Base-by-base conservation (phyloP, 345 rosid species). In the Cardiospermum halicacabum region DNA sequence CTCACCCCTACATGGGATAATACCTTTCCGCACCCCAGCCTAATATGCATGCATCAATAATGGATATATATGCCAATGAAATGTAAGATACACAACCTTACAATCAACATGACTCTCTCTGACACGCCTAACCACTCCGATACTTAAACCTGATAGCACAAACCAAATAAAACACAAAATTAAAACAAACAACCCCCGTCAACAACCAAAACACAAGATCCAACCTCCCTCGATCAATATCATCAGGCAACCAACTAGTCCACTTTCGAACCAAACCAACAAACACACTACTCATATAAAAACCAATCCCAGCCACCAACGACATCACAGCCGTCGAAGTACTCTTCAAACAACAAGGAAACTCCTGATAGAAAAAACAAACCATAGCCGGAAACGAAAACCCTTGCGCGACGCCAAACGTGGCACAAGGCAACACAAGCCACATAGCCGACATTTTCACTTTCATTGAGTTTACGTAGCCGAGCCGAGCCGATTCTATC, bases 171-270 rank as follows among this genome's bases (percentile, higher is more conserved):
- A 58, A 70, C 2, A 62, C 62, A 24, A 70, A 70, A 51, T 70
- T 70, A 8, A 49, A 22, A 1, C 7, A 58, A 5, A 60, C 65
- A 4, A 72, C 13, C 4, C 43, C 60, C 5, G 21, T 56, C 54
- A 58, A 25, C n/a, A 54, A 19, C 65, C 71, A 72, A 43, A 7
- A 71, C 61, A 65, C 69, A 58, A 58, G 51, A 42, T 71, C 75
- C 50, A 71, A 36, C 25, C 68, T 69, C 25, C 73, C 73, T 4
- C 62, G 5, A 19, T 62, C 56, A 1, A 69, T 15, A 36, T 69
- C 15, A 24, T 62, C 34, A 7, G 73, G 68, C 9, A 69, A 56
- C 73, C 68, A 62, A 4, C 56, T n/a, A 3, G 68, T 62, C 5
- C 22, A 10, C 55, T 36, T 24, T 3, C 26, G 62, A 8, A 62